Evolutionary conservation across 495 filamentous ascomycete genomes (phyloP).

Genomic region (Talaromyces nanjingensis): DNA sequence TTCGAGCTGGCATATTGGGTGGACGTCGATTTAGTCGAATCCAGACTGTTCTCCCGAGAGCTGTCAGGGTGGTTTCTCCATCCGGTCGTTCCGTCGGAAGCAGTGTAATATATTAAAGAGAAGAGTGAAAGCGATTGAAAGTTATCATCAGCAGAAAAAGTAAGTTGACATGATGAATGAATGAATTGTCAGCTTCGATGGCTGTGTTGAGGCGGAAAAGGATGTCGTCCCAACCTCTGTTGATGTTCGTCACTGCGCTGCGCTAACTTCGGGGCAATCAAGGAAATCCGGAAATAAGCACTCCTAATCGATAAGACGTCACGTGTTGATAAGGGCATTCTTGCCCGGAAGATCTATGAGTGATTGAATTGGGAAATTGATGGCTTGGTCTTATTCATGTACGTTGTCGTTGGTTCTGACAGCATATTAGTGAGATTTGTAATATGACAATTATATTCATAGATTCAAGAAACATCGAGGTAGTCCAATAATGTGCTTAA

Average conservation of each 20-base stretch:
- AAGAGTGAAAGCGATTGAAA: background rate
- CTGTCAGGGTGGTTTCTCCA: background rate
- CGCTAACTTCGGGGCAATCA: background rate
- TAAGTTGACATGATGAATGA: background rate
- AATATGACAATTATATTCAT: background rate
- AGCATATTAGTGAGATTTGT: background rate
- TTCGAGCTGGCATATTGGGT: conserved; percentile 1
- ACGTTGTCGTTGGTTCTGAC: background rate
- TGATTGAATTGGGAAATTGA: too few species aligned
- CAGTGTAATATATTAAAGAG: background rate
- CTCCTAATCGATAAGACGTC: background rate
- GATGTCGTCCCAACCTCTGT: background rate
- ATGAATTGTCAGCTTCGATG: background rate
- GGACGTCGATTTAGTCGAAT: background rate
- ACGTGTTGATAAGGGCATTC: background rate
- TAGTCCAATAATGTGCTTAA: background rate
- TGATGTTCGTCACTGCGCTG: background rate
- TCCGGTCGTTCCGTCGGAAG: background rate
- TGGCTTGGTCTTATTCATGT: background rate
- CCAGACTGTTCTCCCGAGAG: background rate
- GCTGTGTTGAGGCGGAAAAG: background rate
- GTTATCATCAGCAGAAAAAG: background rate
- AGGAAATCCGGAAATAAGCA: background rate
- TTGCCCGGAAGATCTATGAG: background rate
- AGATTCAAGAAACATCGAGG: background rate